Percentiles rank a stretch among this genome's conserved stretches.
Conservation (phyloP, 164 flowering plant genomes). For the Vitis rupestris region DNA sequence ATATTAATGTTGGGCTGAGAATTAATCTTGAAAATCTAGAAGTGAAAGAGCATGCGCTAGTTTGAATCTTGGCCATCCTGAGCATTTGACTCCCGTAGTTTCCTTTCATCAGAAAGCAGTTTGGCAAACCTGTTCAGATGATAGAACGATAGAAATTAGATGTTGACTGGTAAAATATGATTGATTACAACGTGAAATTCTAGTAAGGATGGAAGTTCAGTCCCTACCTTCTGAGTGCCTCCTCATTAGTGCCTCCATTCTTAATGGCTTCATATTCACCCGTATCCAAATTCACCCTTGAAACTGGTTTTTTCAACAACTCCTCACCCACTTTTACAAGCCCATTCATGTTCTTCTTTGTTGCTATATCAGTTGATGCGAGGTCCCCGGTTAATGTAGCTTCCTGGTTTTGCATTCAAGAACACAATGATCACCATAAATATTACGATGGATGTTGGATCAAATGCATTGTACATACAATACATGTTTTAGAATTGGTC, state of each 20-base stretch:
- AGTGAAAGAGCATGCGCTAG: no score
- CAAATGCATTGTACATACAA: no score
- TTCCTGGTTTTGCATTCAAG: conserved; percentile 21
- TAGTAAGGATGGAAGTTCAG: no score
- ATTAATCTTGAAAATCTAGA: no score
- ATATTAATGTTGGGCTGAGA: no score
- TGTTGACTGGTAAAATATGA: no score
- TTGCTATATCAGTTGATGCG: conserved; percentile 35
- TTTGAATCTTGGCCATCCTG: not conserved
- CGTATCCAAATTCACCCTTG: conserved; percentile 30
- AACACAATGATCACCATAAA: no score
- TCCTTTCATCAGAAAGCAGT: conserved; percentile 8
- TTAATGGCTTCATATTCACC: conserved; percentile 31
- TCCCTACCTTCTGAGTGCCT: conserved; percentile 29
- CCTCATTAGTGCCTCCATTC: conserved; percentile 29
- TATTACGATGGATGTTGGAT: no score
- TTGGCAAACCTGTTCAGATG: conserved; percentile 10
- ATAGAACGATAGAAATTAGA: no score
- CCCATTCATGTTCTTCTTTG: conserved; percentile 32
- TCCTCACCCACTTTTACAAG: conserved; percentile 36
- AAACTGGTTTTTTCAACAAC: conserved; percentile 34
- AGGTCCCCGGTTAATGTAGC: conserved; percentile 29
- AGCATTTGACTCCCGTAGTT: not conserved
- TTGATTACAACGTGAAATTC: no score
- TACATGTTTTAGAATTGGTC: no score